Percentiles rank a stretch among this genome's conserved stretches.
These are phyloP conservation scores for Ceratocystis huliohia DNA, from an alignment of 2,329 filamentous ascomycete genomes.

Conservation along the genomic window DNA sequence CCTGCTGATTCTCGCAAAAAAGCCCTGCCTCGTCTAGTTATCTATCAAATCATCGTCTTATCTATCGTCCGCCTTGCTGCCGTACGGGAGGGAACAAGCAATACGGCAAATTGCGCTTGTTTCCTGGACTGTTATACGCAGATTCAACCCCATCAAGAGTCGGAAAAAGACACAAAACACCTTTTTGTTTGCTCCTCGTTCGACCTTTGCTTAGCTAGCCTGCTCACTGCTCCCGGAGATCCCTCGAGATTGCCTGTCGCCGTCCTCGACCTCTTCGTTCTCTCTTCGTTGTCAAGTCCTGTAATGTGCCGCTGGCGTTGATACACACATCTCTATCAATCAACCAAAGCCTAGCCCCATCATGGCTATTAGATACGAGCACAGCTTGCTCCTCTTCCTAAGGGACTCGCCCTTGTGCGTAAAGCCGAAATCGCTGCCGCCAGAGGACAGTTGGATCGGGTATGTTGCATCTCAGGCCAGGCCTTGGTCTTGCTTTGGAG, in stretches of 20 bases:
- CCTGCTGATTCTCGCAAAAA: background rate
- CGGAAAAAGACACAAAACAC: background rate
- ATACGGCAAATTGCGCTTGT: background rate
- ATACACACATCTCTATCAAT: background rate
- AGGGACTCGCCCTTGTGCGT: constrained; percentile 70
- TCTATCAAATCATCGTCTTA: background rate
- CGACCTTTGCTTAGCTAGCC: background rate
- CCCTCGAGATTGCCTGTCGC: background rate
- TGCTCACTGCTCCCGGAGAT: background rate
- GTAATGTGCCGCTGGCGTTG: constrained; percentile 6
- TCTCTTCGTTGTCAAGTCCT: background rate
- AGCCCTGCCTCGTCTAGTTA: background rate
- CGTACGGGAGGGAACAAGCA: background rate
- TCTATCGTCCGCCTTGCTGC: too few species aligned
- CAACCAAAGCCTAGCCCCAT: constrained; percentile 1
- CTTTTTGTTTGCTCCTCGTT: background rate
- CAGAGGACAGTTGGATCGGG: constrained; percentile 95
- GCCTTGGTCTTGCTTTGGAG: background rate
- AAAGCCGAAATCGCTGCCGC: constrained; percentile 67
- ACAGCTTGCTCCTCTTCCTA: constrained; percentile 62
- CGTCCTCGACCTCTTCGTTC: background rate
- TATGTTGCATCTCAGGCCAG: constrained; percentile 33
- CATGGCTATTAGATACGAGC: constrained; percentile 49
- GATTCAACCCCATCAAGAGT: background rate
- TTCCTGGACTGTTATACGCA: background rate